Percentiles rank a stretch among this genome's conserved stretches.
phyloP scores from a whole-genome alignment of 129 eudicot genomes.

The Saussurea involucrata region DNA sequence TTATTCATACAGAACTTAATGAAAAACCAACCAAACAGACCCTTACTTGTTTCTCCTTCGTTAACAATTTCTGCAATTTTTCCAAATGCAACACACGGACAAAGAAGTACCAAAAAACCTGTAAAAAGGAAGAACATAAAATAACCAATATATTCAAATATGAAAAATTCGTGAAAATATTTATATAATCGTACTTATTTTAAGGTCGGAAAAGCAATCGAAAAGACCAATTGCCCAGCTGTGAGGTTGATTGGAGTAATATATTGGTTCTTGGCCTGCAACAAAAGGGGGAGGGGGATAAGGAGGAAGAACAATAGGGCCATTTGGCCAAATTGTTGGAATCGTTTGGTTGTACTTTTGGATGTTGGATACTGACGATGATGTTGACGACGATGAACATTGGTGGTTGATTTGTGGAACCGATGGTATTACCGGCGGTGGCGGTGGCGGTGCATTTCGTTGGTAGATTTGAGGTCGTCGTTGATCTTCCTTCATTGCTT shows the following conservation, averaged over 20 bases:
- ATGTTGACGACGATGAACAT: not conserved
- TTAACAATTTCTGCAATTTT: conserved; percentile 36
- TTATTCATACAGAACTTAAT: too few species aligned
- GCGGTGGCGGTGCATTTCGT: conserved; percentile 14
- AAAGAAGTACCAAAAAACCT: conserved; percentile 36
- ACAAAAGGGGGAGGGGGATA: conserved; percentile 20
- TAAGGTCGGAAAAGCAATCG: conserved; percentile 33
- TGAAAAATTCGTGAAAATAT: not conserved
- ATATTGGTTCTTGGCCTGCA: conserved; percentile 12
- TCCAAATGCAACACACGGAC: conserved; percentile 39
- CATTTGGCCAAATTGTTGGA: conserved; percentile 18
- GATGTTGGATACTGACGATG: conserved; percentile 9
- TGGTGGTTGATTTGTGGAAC: conserved; percentile 3
- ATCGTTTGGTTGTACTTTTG: conserved; percentile 15
- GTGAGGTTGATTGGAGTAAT: conserved; percentile 10
- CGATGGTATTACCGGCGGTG: conserved; percentile 7
- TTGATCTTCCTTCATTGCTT: conserved; percentile 18
- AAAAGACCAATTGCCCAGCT: conserved; percentile 30
- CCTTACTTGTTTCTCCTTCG: conserved; percentile 38
- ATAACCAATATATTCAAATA: not conserved
- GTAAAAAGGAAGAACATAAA: not conserved
- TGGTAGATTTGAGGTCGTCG: conserved; percentile 30
- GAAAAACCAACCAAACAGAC: too few species aligned
- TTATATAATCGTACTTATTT: conserved; percentile 10
- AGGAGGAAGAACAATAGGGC: conserved; percentile 18